These are phyloP conservation scores for Stropharia rugosoannulata DNA, from an alignment of 768 basidiomycete species.

Conservation along the genomic window DNA sequence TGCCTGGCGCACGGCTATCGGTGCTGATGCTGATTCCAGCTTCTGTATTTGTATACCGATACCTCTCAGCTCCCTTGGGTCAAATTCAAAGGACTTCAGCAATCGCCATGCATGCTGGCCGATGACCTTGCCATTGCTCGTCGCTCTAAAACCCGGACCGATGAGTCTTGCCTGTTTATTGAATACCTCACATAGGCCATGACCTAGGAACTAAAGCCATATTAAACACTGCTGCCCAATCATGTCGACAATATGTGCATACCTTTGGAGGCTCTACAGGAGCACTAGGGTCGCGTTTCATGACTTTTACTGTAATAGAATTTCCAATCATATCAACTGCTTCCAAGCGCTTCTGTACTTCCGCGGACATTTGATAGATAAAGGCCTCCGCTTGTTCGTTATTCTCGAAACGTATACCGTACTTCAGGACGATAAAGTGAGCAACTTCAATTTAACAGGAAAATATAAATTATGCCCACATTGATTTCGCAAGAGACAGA, in stretches of 20 bases:
- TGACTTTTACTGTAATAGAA: conserved; percentile 81
- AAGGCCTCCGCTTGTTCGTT: conserved; percentile 81
- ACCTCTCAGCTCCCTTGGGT: conserved; percentile 86
- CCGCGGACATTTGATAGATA: conserved; percentile 71
- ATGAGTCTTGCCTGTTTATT: conserved; percentile 69
- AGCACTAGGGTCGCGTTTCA: conserved; percentile 83
- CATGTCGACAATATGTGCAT: conserved; percentile 9
- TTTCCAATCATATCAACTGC: conserved; percentile 68
- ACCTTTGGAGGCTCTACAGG: conserved; percentile 93
- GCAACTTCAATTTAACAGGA: too few relatives aligned
- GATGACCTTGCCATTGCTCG: conserved; percentile 70
- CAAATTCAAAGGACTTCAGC: conserved; percentile 70
- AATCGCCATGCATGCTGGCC: conserved; percentile 77
- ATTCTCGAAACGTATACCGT: conserved; percentile 91
- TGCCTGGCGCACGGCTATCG: conserved; percentile 48
- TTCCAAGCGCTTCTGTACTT: conserved; percentile 73
- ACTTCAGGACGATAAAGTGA: conserved; percentile 43
- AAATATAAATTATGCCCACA: conserved; percentile 45
- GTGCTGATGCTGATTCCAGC: conserved; percentile 53
- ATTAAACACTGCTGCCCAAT: background rate
- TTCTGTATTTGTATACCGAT: conserved; percentile 91
- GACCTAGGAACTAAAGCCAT: conserved; percentile 76
- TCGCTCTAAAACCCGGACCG: conserved; percentile 63
- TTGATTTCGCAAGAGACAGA: conserved; percentile 95
- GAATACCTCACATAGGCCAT: conserved; percentile 81